phyloP scores from a whole-genome alignment of 2,329 filamentous ascomycete genomes.

The Cladosporium sp. region DNA sequence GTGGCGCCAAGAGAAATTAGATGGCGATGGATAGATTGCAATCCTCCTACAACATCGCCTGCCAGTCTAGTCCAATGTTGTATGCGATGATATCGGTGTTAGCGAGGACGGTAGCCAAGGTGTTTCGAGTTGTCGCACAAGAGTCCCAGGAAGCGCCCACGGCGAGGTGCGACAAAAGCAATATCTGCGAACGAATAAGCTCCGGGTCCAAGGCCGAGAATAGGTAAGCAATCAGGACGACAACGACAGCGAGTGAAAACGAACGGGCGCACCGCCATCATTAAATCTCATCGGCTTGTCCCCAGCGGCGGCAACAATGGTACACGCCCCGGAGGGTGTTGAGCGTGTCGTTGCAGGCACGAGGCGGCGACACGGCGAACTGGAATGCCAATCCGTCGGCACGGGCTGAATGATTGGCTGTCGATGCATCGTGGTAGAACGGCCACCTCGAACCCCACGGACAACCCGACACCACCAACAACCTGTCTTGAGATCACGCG shows the following conservation, averaged over 20 bases:
- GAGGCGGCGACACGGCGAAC: neutral
- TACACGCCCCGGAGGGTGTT: neutral
- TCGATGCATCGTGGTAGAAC: neutral
- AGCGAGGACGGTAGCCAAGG: neutral
- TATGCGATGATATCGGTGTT: neutral
- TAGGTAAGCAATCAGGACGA: neutral
- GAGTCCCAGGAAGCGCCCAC: neutral
- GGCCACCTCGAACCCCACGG: neutral
- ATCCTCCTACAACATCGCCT: slow-evolving; percentile 4
- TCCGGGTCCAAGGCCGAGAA: neutral
- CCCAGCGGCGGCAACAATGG: neutral
- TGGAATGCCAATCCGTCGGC: slow-evolving; percentile 15
- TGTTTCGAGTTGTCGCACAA: neutral
- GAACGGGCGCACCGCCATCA: neutral
- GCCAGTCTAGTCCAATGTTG: neutral
- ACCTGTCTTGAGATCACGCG: neutral
- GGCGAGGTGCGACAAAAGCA: neutral
- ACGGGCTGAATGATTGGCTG: slow-evolving; percentile 17
- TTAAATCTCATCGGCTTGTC: neutral
- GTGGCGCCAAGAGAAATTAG: slow-evolving; percentile 4
- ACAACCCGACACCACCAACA: neutral
- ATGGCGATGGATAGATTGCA: slow-evolving; percentile 2
- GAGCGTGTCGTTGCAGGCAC: slow-evolving; percentile 15
- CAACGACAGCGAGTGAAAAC: neutral
- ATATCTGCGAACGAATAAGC: slow-evolving; percentile 4